These are phyloP conservation scores for Corymbia citriodora DNA, from an alignment of 441 rosid genomes.

Conservation along the genomic window DNA sequence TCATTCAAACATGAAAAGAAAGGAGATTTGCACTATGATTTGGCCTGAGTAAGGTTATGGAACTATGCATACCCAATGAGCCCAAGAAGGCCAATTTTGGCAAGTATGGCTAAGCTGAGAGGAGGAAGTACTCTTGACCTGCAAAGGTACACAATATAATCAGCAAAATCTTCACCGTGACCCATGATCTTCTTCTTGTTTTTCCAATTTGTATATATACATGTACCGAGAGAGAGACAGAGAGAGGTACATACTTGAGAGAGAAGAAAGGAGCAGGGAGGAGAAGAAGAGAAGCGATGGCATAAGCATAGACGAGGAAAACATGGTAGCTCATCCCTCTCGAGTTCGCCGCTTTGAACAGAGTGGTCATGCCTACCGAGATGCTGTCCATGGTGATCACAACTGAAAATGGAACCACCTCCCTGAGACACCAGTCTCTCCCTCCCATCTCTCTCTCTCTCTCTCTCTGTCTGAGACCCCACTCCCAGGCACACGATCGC, in stretches of 20 bases:
- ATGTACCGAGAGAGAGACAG: not conserved
- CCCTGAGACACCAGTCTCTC: not conserved
- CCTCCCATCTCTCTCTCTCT: not conserved
- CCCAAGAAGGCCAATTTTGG: not conserved
- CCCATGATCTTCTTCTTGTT: not conserved
- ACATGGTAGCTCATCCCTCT: not conserved
- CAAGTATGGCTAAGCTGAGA: not conserved
- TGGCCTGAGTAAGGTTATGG: not conserved
- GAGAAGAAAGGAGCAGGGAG: slow-evolving; percentile 7
- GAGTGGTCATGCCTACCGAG: not conserved
- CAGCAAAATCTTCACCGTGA: not conserved
- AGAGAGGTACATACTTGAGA: not conserved
- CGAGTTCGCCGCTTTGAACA: slow-evolving; percentile 1
- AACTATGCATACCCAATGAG: not conserved
- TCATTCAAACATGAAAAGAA: not conserved
- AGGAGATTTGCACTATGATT: not conserved
- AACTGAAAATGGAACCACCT: not conserved
- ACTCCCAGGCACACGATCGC: not conserved
- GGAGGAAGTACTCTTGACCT: not conserved
- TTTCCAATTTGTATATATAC: not conserved
- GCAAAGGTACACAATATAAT: not conserved
- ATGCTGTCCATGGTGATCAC: not conserved
- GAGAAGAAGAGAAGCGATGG: slow-evolving; percentile 1
- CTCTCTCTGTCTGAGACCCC: not conserved
- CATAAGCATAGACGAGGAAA: not conserved